Base-by-base conservation (phyloP, 805 yeast genomes). In the Myxozyma lipomycoides region DNA sequence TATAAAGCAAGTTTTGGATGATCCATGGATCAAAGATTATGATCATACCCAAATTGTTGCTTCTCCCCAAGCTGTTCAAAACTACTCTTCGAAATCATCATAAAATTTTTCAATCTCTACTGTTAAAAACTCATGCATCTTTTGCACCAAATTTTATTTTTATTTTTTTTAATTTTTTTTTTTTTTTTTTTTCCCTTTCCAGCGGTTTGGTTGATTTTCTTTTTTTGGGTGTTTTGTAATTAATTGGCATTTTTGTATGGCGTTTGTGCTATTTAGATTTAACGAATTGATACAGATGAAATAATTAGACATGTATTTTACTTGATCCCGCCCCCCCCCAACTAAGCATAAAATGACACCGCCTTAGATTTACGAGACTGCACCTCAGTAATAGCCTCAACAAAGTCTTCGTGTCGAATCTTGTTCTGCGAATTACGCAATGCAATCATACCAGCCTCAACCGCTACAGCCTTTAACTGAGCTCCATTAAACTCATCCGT, bases 401-500 rank as follows among this genome's bases (percentile, higher is more conserved):
- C 96, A 66, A 91, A 93, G 71, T 93, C 98, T 71, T 93, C 98
- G 69, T 93, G 99, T 62, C 87, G 86, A 48, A 93, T 90, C 60
- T 83, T 78, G 39, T 84, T 79, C 71, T 93, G 95, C 17, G 96
- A 97, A 63, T 87, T 88, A 73, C 98, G 82, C 66, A 93, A 76
- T 1, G 98, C 99, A 71, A 93, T 93, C 99, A 93, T 93, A 66
- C 99, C 99, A 4, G 99, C 98, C 70, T 93, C 99, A 21, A 93
- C 98, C 5, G 97, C 90, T 39, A 93, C 99, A 1, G 98, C 98
- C 73, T 93, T 93, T 67, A 93, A 76, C 72, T 93, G 98, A 1
- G 99, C 99, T 67, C 99, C 99, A 66, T 93, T 93, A 70, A 93
- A 93, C 71, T 93, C 99, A 69, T 93, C 98, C 0, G 98, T 93